A percentile compares a stretch with the other conserved stretches of the same genome.
Conservation (phyloP, 164 flowering plant genomes). For the Nymphaea thermarum region DNA sequence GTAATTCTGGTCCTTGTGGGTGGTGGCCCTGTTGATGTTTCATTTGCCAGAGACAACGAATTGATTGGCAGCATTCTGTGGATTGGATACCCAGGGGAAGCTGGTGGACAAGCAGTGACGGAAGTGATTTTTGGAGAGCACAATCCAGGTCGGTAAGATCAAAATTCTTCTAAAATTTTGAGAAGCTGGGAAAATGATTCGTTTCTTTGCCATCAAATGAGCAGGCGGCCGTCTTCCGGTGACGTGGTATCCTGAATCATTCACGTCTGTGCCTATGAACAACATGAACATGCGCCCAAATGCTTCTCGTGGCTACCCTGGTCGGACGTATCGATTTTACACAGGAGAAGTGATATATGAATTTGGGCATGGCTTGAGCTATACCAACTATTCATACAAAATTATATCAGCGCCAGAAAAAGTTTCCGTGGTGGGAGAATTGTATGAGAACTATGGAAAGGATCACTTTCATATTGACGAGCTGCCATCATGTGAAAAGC, state of each 20-base stretch:
- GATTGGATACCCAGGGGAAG: conserved; percentile 96
- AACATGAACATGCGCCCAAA: conserved; percentile 89
- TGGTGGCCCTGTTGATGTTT: conserved; percentile 86
- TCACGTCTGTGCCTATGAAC: conserved; percentile 65
- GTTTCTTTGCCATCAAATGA: background rate
- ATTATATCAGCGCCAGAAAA: conserved; percentile 44
- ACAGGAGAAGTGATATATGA: conserved; percentile 46
- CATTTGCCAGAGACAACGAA: conserved; percentile 52
- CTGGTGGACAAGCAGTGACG: conserved; percentile 74
- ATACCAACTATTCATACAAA: conserved; percentile 41
- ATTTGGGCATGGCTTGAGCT: conserved; percentile 81
- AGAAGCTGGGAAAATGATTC: background rate
- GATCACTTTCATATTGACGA: conserved; percentile 36
- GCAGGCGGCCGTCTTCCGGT: conserved; percentile 85
- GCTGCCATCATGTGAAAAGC: conserved; percentile 34
- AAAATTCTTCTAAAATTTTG: background rate
- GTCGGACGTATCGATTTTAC: conserved; percentile 86
- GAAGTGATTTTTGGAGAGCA: conserved; percentile 66
- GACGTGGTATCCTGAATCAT: conserved; percentile 96
- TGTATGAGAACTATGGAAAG: conserved; percentile 8
- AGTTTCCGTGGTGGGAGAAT: conserved; percentile 19
- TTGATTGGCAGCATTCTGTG: conserved; percentile 70
- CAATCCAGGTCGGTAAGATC: conserved; percentile 63
- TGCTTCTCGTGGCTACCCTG: conserved; percentile 64
- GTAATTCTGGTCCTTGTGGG: conserved; percentile 67